Evolutionary conservation across 306 rosid species (phyloP).

Genomic region (Quercus robur): DNA sequence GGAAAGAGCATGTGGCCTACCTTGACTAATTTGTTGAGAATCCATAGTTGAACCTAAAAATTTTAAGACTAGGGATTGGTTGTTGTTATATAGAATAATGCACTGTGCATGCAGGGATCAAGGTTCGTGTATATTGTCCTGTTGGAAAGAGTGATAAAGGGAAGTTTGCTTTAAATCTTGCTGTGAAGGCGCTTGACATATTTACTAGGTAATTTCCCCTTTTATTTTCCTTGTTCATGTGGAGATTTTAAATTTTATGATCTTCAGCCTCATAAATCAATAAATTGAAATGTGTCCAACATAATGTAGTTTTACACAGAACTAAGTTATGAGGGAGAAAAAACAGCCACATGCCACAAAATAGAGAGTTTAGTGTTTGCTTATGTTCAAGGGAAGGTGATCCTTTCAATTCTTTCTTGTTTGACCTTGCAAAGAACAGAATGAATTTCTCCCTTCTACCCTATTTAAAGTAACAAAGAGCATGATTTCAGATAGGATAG

Average conservation of each 20-base stretch:
- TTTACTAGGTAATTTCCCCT: slow-evolving; percentile 33
- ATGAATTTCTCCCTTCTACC: background rate
- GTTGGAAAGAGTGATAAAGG: slow-evolving; percentile 52
- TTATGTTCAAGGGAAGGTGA: background rate
- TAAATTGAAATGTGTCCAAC: background rate
- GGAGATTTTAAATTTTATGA: no score
- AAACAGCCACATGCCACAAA: background rate
- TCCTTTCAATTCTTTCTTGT: background rate
- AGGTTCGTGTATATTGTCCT: slow-evolving; percentile 51
- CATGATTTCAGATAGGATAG: no score
- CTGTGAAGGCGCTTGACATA: slow-evolving; percentile 45
- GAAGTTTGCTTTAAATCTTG: slow-evolving; percentile 48
- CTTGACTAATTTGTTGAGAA: no score
- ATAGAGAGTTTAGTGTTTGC: background rate
- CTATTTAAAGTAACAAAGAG: no score
- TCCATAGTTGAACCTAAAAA: no score
- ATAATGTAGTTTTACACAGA: background rate
- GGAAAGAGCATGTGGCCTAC: no score
- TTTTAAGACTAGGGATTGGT: no score
- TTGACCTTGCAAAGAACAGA: background rate
- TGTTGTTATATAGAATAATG: no score
- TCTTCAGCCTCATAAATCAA: background rate
- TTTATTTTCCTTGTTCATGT: no score
- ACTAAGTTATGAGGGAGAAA: background rate
- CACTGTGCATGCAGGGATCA: slow-evolving; percentile 37